Percentiles rank a stretch among this genome's conserved stretches.
Evolutionary conservation across 2,329 filamentous ascomycete species (phyloP).

Genomic region (Karstenula rhodostoma): DNA sequence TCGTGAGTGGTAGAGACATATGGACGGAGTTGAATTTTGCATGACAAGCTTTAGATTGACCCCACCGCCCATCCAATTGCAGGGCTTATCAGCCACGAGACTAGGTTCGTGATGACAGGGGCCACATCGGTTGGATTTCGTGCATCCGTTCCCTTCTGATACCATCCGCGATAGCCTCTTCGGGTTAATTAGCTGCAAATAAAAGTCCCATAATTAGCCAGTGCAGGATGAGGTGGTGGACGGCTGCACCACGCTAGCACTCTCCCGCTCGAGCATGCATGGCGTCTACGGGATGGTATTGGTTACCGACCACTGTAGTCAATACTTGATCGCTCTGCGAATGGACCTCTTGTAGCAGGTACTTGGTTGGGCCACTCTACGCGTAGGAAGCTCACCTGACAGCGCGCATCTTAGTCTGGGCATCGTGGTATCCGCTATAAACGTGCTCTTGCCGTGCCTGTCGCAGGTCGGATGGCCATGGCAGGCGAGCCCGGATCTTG

Average conservation of each 20-base stretch:
- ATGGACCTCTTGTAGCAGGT: conserved; percentile 42
- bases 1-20: conserved; percentile 40
- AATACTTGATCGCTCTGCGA: conserved; percentile 48
- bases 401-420: conserved; percentile 33
- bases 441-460: conserved; percentile 14
- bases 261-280: conserved; percentile 27
- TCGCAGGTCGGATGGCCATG: background rate
- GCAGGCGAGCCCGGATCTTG: conserved; percentile 17
- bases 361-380: conserved; percentile 24
- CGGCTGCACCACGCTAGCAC: conserved; percentile 30
- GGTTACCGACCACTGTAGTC: conserved; percentile 44
- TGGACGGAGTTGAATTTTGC: conserved; percentile 41
- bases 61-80: conserved; percentile 35
- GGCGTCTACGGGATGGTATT: conserved; percentile 31
- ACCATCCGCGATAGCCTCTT: conserved; percentile 28
- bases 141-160: conserved; percentile 22
- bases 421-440: conserved; percentile 24
- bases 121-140: conserved; percentile 33
- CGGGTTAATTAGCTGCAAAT: conserved; percentile 42
- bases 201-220: conserved; percentile 46
- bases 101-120: conserved; percentile 32
- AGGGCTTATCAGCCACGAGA: conserved; percentile 26
- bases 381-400: conserved; percentile 45
- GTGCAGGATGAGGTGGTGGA: conserved; percentile 16
- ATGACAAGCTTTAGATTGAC: conserved; percentile 48